Evolutionary conservation across 169 alveolate species (phyloP).

Genomic region (Plasmodium gallinaceum): DNA sequence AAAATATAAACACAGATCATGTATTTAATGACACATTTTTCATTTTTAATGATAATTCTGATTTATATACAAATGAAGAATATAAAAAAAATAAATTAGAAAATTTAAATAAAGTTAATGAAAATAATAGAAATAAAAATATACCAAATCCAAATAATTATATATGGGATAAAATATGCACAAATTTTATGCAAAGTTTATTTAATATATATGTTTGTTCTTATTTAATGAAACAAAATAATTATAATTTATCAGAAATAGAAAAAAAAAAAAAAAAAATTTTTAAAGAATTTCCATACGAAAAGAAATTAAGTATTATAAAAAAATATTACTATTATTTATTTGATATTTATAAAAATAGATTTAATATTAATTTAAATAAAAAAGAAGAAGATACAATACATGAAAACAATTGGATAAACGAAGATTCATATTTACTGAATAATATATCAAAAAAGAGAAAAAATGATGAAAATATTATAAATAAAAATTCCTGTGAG

Average conservation of each 20-base stretch:
- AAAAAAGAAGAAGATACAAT: constrained; percentile 33
- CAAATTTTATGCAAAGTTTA: constrained; percentile 23
- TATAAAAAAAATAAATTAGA: constrained; percentile 29
- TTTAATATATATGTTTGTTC: constrained; percentile 75
- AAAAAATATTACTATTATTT: constrained; percentile 45
- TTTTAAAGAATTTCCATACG: constrained; percentile 6
- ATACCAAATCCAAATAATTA: not conserved
- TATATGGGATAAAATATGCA: constrained; percentile 32
- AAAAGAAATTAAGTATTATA: constrained; percentile 5
- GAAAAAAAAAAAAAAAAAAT: constrained; percentile 16
- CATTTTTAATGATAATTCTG: constrained; percentile 64
- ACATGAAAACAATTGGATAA: constrained; percentile 44
- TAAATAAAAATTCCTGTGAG: too few relatives aligned
- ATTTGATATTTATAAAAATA: constrained; percentile 38
- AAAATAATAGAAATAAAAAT: constrained; percentile 3
- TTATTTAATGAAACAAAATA: constrained; percentile 20
- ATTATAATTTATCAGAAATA: constrained; percentile 1
- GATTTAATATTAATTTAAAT: constrained; percentile 11
- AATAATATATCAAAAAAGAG: not conserved
- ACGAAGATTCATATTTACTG: constrained; percentile 8
- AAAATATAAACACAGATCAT: constrained; percentile 5
- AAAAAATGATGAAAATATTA: not conserved
- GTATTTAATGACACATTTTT: constrained; percentile 51
- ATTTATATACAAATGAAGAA: constrained; percentile 70
- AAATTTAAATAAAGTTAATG: constrained; percentile 17